A percentile compares a stretch with the other conserved stretches of the same genome.
These are phyloP conservation scores for Botrytis byssoidea DNA, from an alignment of 2,329 filamentous ascomycete genomes.

Conservation along the genomic window DNA sequence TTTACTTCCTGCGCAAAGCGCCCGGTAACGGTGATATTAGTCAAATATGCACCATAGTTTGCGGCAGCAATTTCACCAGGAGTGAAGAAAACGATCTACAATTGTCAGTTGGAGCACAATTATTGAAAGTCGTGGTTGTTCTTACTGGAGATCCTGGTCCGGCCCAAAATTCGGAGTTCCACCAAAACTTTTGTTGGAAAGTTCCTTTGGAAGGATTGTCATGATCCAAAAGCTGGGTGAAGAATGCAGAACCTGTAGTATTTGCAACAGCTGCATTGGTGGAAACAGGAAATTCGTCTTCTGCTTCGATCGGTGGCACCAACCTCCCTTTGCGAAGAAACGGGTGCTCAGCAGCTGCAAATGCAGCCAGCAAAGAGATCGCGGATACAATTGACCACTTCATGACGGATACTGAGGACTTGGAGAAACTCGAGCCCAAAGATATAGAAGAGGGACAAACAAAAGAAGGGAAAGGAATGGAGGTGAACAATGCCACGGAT, in stretches of 20 bases:
- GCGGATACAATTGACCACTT: conserved; percentile 32
- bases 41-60: conserved; percentile 50
- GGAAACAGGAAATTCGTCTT: conserved; percentile 24
- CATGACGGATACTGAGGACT: conserved; percentile 25
- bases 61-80: conserved; percentile 52
- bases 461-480: background rate
- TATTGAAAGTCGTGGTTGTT: conserved; percentile 7
- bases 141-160: conserved; percentile 54
- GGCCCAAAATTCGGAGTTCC: conserved; percentile 50
- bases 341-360: conserved; percentile 25
- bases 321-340: conserved; percentile 30
- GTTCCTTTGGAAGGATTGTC: conserved; percentile 53
- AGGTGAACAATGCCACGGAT: background rate
- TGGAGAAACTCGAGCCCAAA: background rate
- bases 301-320: conserved; percentile 30
- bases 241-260: conserved; percentile 32
- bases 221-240: conserved; percentile 57
- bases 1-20: conserved; percentile 51
- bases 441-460: background rate
- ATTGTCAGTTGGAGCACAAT: background rate
- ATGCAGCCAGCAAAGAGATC: conserved; percentile 25
- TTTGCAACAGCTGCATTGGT: conserved; percentile 19
- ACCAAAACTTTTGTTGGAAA: conserved; percentile 55
- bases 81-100: conserved; percentile 49
- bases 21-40: conserved; percentile 50